Base-by-base conservation (phyloP, 1,284 basidiomycete species). In the Bondarzewia mesenterica region DNA sequence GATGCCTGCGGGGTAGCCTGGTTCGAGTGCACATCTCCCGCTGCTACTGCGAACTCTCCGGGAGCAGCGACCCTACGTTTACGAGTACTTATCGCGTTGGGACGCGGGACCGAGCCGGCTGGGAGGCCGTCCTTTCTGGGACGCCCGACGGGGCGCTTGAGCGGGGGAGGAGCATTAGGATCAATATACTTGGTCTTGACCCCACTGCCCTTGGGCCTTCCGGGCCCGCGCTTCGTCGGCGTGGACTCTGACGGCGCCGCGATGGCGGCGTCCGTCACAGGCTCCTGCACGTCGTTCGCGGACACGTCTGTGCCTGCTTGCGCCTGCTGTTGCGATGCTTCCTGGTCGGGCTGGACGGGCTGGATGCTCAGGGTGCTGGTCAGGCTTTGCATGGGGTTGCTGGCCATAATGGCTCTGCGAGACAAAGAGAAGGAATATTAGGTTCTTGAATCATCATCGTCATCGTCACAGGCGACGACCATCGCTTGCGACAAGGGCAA, bases 51-150 rank as follows among this genome's bases (percentile, higher is more conserved):
- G 48, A 63, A 68, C 12, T 55, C 54, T 10, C 66, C 67, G 0
- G 67, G 65, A 8, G 70, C 61, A 23, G 53, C 54, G 12, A 54
- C 45, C 38, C 48, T 55, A 25, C 72, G 63, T 53, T 73, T 72
- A 49, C 71, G 65, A 7, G 67, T 65, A 27, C 68, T 60, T 29
- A 58, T 59, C 4, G 64, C 54, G 25, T 64, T 58, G 55, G 68
- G 57, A 46, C 66, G 55, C 4, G 67, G 63, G 7, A 74, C 73
- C 7, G 73, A 73, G 20, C 77, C 77, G 10, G 76, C 70, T 36
- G 77, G 76, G n/a, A 79, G 62, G 1, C 77, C 77, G 48, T 79
- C 77, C 57, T 79, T 79, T 49, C 76, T 65, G 12, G 76, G 77
- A 16, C 76, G 66, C 4, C 76, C 76, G 4, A 79, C 76, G 15